Evolutionary conservation across 129 eudicot genomes (phyloP), one percentile per base, ranked within the genome.

Genomic region (Centella asiatica): DNA sequence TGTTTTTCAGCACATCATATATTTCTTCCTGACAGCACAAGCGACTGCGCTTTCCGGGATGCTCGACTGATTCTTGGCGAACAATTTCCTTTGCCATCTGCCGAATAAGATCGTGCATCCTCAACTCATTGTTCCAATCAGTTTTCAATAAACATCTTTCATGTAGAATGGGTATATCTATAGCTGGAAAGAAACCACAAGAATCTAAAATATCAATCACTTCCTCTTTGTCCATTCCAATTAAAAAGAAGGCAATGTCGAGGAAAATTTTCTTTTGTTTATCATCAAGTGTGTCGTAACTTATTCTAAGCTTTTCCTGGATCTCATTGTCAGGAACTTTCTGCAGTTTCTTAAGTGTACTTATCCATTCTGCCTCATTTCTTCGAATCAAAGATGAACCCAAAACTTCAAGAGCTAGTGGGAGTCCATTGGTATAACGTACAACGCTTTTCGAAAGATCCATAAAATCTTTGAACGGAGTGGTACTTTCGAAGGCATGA

Each of bases 381-480:
- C 50, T 25, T 25, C 72, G 64, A 31, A 13, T 18, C 46, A 76
- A 51, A 60, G 46, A 60, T 27, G 81, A 60, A 44, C 81, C 81
- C 60, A 76, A 42, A 9, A 76, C 81, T 56, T 71, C 69, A 22
- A 76, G 61, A 60, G 73, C 77, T 60, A 76, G 31, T 10, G 80
- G 72, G 5, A 69, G 71, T 22, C 75, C 80, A n/a, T 36, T 54
- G 55, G 67, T 31, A 48, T 69, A 70, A 17, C 15, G 25, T 52
- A 69, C 52, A 53, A 70, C 59, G 5, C 27, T 18, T 32, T 29
- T 22, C 39, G 80, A 57, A 18, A 69, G 64, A 2, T 24, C 17
- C 8, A 5, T 2, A 57, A n/a, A 65, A 5, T 23, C 28, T 32
- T 51, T 17, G 2, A 24, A 7, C 18, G 80, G 76, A 34, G 5